phyloP scores from a whole-genome alignment of 768 basidiomycete genomes.

The Filobasidium floriforme region DNA sequence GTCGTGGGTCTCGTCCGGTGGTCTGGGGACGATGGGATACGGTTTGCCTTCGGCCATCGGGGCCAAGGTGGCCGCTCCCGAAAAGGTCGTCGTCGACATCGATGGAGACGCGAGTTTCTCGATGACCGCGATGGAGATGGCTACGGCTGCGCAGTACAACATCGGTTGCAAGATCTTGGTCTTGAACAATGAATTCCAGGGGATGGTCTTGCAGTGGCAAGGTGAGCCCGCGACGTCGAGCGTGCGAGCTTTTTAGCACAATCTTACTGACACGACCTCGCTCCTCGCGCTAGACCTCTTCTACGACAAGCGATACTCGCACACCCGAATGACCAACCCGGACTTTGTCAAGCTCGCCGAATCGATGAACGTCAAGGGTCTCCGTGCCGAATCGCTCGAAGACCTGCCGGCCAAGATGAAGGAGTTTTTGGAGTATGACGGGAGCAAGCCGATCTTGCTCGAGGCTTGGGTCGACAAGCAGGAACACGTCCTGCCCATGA shows the following conservation, averaged over 20 bases:
- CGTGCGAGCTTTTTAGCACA: background rate
- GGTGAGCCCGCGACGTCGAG: constrained; percentile 36
- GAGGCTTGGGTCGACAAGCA: constrained; percentile 81
- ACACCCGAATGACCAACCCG: constrained; percentile 91
- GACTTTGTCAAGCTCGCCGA: constrained; percentile 84
- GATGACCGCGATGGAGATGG: constrained; percentile 99
- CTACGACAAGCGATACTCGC: constrained; percentile 93
- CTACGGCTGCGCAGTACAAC: constrained; percentile 78
- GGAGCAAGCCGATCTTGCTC: constrained; percentile 73
- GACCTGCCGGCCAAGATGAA: constrained; percentile 95
- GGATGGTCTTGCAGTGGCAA: constrained; percentile 99
- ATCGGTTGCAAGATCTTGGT: constrained; percentile 93
- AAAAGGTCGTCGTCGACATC: constrained; percentile 89
- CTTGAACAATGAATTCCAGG: constrained; percentile 95
- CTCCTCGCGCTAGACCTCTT: constrained; percentile 56
- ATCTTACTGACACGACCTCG: background rate
- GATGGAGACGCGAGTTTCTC: constrained; percentile 98
- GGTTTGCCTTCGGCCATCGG: constrained; percentile 91
- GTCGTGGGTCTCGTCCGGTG: constrained; percentile 86
- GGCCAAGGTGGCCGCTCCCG: constrained; percentile 88
- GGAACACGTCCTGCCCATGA: constrained; percentile 46
- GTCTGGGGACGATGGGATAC: constrained; percentile 97
- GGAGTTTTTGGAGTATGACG: constrained; percentile 94
- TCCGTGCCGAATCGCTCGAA: constrained; percentile 60
- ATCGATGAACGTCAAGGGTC: constrained; percentile 86